Conservation (phyloP, 2,329 filamentous ascomycete species). For the Penicillium sp. region DNA sequence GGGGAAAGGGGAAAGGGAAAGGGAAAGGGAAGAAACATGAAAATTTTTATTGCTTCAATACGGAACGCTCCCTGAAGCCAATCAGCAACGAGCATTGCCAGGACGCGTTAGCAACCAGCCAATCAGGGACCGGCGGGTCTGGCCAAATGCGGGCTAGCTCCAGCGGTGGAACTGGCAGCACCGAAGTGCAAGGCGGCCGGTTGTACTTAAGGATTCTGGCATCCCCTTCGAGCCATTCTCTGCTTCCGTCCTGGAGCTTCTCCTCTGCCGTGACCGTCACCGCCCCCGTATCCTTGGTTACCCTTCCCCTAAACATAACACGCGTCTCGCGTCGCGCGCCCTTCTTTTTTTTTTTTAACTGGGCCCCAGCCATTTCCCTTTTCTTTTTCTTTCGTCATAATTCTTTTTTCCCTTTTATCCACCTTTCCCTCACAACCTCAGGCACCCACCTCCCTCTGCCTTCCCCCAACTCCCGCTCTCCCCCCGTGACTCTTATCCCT, state of each 20-base stretch:
- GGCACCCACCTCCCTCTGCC: slow-evolving; percentile 8
- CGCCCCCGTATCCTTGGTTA: slow-evolving; percentile 20
- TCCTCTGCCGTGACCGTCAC: slow-evolving; percentile 20
- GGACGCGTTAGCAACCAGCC: no score
- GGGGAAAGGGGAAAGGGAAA: no score
- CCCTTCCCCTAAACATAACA: slow-evolving; percentile 21
- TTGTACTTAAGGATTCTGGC: slow-evolving; percentile 30
- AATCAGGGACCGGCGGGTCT: slow-evolving; percentile 11
- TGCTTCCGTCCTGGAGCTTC: slow-evolving; percentile 21
- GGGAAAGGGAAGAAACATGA: no score
- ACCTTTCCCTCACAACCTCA: slow-evolving; percentile 11
- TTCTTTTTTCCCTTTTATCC: slow-evolving; percentile 1
- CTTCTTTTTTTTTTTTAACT: slow-evolving; percentile 13
- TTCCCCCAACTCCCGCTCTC: slow-evolving; percentile 6
- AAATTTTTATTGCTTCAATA: not conserved
- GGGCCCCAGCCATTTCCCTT: slow-evolving; percentile 12
- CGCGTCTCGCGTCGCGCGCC: slow-evolving; percentile 19
- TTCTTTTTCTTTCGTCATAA: slow-evolving; percentile 12
- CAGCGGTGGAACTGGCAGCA: slow-evolving; percentile 10
- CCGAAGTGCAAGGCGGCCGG: slow-evolving; percentile 15
- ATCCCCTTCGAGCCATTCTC: slow-evolving; percentile 24
- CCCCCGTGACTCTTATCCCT: slow-evolving; percentile 8
- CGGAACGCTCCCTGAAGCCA: no score
- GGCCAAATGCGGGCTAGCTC: slow-evolving; percentile 20
- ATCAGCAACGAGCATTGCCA: no score